Percentiles rank a stretch among this genome's conserved stretches.
Evolutionary conservation across 176 grass and related monocot genomes (phyloP).

Genomic region (Cenchrus fungigraminus): DNA sequence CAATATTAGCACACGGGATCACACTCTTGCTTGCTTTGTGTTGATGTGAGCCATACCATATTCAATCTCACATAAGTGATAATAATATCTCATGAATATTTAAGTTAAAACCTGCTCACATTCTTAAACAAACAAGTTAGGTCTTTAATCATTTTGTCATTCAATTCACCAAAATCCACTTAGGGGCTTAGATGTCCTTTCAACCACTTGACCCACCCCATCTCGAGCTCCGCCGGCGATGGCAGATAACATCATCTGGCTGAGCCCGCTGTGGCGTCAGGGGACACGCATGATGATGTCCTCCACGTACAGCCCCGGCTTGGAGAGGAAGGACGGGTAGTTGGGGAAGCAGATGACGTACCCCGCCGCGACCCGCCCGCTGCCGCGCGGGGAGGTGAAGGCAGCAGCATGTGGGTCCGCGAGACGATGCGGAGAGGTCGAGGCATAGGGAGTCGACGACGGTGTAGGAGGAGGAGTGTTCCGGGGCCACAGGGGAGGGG

Average conservation of each 20-base stretch:
- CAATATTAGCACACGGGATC: no score
- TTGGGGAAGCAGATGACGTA: slow-evolving; percentile 68
- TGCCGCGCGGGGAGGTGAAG: slow-evolving; percentile 26
- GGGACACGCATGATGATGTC: slow-evolving; percentile 12
- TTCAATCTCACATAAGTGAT: no score
- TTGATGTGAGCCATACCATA: no score
- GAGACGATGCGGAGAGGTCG: slow-evolving; percentile 36
- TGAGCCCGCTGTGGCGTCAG: not conserved
- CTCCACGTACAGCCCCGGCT: slow-evolving; percentile 54
- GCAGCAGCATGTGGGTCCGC: not conserved
- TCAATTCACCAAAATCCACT: no score
- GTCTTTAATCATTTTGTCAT: no score
- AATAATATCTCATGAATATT: no score
- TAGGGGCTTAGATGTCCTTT: no score
- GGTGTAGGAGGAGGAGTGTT: not conserved
- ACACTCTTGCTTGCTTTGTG: no score
- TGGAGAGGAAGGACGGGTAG: slow-evolving; percentile 63
- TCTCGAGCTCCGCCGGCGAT: not conserved
- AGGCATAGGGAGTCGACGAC: slow-evolving; percentile 37
- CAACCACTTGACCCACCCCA: not conserved
- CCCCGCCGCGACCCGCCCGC: slow-evolving; percentile 44
- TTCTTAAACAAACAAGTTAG: no score
- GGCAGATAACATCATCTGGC: not conserved
- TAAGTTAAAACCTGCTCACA: no score
- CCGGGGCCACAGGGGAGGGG: not conserved